Base-by-base conservation (phyloP, 2,329 filamentous ascomycete genomes). In the Fusarium succisae region DNA sequence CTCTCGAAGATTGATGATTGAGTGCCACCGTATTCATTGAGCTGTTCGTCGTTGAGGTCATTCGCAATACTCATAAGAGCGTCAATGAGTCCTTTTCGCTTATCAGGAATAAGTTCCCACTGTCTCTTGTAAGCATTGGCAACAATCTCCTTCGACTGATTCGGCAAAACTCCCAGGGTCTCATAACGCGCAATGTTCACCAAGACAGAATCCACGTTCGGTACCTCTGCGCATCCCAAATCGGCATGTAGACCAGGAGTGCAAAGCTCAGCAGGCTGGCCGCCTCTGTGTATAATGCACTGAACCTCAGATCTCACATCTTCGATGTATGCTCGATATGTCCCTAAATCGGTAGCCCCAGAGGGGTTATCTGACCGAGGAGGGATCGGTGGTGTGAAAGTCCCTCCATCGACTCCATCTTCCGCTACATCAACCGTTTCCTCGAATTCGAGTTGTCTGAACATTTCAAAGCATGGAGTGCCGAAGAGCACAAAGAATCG, bases 401-500 rank as follows among this genome's bases (percentile, higher is more conserved):
- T 80, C 7, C 82, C 79, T 76, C 86, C 79, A 51, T 83, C 81
- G 6, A 87, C 82, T 4, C 80, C 84, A 22, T 84, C 82, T 14
- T 80, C 80, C 4, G n/a, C 37, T 15, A 83, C 79, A 10, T 84
- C 75, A 4, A 79, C 61, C 6, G 81, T 78, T 74, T 88, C 86
- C 6, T 79, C 73, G 51, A 89, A 90, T 17, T 86, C 87, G 9
- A 91, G 80, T 18, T 83, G 83, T 20, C 80, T 80, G 73, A 90
- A 87, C 18, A 90, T 82, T 28, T 80, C 77, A 51, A 86, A 85
- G 57, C 87, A 87, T 8, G 86, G 84, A 9, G 83, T 82, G 1
- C 88, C 87, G 64, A 90, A 90, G 12, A 88, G 82, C 5, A 89
- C 85, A 32, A 81, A 81, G 62, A 90, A 90, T 20, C 86, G 84